Percentiles rank a stretch among this genome's conserved stretches.
Evolutionary conservation across 2,329 filamentous ascomycete species (phyloP).

Genomic region (Pestalotiopsis sp.): DNA sequence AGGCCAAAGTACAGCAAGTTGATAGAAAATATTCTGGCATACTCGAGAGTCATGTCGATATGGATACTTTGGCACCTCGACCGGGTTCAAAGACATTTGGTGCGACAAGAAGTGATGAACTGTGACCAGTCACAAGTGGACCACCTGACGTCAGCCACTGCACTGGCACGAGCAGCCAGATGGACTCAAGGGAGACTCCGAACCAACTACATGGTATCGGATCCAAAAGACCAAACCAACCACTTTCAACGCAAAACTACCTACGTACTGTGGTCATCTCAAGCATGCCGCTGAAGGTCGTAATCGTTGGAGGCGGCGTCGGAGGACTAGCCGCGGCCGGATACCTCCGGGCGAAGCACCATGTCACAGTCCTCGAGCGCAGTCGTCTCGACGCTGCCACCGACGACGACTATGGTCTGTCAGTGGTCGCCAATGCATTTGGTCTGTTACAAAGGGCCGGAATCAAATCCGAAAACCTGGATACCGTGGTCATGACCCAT

Average conservation of each 20-base stretch:
- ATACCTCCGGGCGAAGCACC: slow-evolving; percentile 22
- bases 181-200: background rate
- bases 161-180: background rate
- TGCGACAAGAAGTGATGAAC: background rate
- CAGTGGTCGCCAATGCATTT: slow-evolving; percentile 21
- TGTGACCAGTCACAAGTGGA: background rate
- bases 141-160: background rate
- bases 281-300: slow-evolving; percentile 20
- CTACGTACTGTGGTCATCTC: background rate
- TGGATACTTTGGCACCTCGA: no score
- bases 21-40: no score
- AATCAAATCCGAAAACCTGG: slow-evolving; percentile 18
- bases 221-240: background rate
- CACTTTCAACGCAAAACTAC: background rate
- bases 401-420: slow-evolving; percentile 21
- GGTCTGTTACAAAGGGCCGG: slow-evolving; percentile 21
- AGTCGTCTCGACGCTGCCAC: slow-evolving; percentile 17
- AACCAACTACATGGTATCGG: background rate
- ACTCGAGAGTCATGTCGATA: no score
- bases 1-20: no score
- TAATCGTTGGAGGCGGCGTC: slow-evolving; percentile 23
- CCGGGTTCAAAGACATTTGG: background rate
- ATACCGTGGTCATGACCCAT: slow-evolving; percentile 21
- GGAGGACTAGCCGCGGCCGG: slow-evolving; percentile 23
- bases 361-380: slow-evolving; percentile 24